Conservation (phyloP, 1,284 basidiomycete species). For the Trichosporon faecale region DNA sequence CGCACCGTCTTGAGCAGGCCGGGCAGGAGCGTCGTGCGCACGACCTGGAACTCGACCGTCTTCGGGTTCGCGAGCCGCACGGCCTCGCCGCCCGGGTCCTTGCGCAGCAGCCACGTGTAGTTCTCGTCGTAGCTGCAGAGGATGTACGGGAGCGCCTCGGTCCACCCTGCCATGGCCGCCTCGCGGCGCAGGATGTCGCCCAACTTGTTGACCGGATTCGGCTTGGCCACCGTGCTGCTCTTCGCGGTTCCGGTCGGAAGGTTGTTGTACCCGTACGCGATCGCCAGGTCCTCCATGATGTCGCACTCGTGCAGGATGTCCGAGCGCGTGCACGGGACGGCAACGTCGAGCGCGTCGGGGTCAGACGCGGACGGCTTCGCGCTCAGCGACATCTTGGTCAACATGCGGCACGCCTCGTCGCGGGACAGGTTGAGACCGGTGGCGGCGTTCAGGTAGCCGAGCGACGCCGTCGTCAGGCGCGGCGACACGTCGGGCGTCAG, state of each 20-base stretch:
- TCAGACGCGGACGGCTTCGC: conserved; percentile 58
- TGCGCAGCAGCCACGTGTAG: conserved; percentile 84
- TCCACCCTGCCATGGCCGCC: conserved; percentile 93
- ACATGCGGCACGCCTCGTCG: conserved; percentile 42
- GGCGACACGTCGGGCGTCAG: conserved; percentile 79
- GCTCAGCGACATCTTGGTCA: conserved; percentile 47
- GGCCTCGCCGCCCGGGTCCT: conserved; percentile 74
- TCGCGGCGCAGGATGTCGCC: conserved; percentile 84
- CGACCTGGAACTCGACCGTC: conserved; percentile 96
- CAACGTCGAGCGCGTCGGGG: conserved; percentile 63
- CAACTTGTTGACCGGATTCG: conserved; percentile 83
- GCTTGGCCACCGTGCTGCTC: conserved; percentile 94
- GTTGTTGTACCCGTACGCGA: conserved; percentile 98
- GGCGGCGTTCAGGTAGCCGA: conserved; percentile 92
- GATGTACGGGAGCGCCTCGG: conserved; percentile 90
- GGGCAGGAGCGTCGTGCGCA: conserved; percentile 89
- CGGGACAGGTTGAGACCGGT: conserved; percentile 71
- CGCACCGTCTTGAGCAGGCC: conserved; percentile 95
- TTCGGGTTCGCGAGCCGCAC: conserved; percentile 95
- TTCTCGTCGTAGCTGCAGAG: conserved; percentile 99
- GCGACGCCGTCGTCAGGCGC: conserved; percentile 69
- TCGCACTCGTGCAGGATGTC: conserved; percentile 99
- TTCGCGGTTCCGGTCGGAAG: conserved; percentile 85
- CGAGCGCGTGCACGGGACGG: conserved; percentile 84
- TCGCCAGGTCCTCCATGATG: conserved; percentile 96